Conservation (phyloP, 2,329 filamentous ascomycete species). For the Fusarium penzigii region DNA sequence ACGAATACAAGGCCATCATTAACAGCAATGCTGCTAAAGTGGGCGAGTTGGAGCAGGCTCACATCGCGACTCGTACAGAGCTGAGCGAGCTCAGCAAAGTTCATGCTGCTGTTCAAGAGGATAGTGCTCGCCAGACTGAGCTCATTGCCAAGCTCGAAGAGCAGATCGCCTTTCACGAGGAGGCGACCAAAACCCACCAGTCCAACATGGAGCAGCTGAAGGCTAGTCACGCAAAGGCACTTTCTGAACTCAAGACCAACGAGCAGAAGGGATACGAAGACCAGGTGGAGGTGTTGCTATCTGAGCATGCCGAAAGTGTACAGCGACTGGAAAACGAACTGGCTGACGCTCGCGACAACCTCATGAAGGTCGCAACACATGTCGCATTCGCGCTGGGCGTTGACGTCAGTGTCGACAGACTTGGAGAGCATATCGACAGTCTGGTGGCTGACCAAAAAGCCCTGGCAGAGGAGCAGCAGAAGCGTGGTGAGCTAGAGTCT, state of each 20-base stretch:
- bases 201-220: slow-evolving; percentile 52
- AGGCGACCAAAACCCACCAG: slow-evolving; percentile 56
- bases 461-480: slow-evolving; percentile 59
- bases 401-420: slow-evolving; percentile 67
- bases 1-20: slow-evolving; percentile 77
- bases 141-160: slow-evolving; percentile 56
- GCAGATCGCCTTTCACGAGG: slow-evolving; percentile 61
- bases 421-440: slow-evolving; percentile 62
- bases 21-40: slow-evolving; percentile 69
- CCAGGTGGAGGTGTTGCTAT: slow-evolving; percentile 58
- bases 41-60: slow-evolving; percentile 71
- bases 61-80: slow-evolving; percentile 65
- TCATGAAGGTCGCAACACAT: slow-evolving; percentile 64
- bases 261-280: slow-evolving; percentile 58
- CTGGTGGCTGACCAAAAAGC: slow-evolving; percentile 61
- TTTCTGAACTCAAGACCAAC: slow-evolving; percentile 49
- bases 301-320: slow-evolving; percentile 59
- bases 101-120: slow-evolving; percentile 52
- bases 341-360: slow-evolving; percentile 63
- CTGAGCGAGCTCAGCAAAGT: slow-evolving; percentile 66
- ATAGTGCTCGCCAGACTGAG: slow-evolving; percentile 47
- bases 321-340: slow-evolving; percentile 63
- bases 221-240: slow-evolving; percentile 50
- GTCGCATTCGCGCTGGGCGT: slow-evolving; percentile 62
- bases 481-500: slow-evolving; percentile 56